These are phyloP conservation scores for Eragrostis tef DNA, from an alignment of 202 grass and related monocot genomes.

Conservation along the genomic window DNA sequence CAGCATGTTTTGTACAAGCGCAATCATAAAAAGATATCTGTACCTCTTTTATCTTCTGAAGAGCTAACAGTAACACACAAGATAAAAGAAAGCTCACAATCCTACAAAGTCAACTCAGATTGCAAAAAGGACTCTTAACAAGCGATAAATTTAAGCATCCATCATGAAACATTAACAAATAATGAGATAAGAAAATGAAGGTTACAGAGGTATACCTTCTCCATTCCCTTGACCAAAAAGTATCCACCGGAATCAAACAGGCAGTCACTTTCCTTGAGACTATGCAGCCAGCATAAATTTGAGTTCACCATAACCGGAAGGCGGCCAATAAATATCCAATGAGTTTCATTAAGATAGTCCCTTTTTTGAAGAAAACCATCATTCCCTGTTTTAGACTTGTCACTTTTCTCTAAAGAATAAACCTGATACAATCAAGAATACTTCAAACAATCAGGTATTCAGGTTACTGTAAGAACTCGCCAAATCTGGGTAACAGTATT, in stretches of 20 bases:
- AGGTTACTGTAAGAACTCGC: constrained; percentile 22
- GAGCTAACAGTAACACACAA: not conserved
- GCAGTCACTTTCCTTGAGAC: constrained; percentile 72
- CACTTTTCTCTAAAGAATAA: constrained; percentile 78
- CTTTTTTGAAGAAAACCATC: constrained; percentile 63
- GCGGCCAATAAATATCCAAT: constrained; percentile 59
- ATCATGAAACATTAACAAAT: constrained; percentile 27
- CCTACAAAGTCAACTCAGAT: constrained; percentile 14
- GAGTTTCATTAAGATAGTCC: constrained; percentile 57
- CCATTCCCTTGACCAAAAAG: constrained; percentile 99
- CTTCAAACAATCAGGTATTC: constrained; percentile 42
- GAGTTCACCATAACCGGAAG: constrained; percentile 93
- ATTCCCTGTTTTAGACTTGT: constrained; percentile 79
- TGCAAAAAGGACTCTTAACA: constrained; percentile 29
- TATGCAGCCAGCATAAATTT: constrained; percentile 77
- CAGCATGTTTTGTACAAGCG: not conserved
- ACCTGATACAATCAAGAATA: constrained; percentile 58
- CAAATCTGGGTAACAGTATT: constrained; percentile 31
- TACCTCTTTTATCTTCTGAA: not conserved
- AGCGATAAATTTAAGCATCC: not conserved
- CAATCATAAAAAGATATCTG: not conserved
- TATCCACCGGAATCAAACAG: constrained; percentile 91
- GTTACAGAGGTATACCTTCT: constrained; percentile 72
- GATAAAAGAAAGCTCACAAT: constrained; percentile 30
- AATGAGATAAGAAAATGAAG: constrained; percentile 23